These are phyloP conservation scores for Paramecium octaurelia DNA, from an alignment of 73 alveolate species.

Conservation along the genomic window DNA sequence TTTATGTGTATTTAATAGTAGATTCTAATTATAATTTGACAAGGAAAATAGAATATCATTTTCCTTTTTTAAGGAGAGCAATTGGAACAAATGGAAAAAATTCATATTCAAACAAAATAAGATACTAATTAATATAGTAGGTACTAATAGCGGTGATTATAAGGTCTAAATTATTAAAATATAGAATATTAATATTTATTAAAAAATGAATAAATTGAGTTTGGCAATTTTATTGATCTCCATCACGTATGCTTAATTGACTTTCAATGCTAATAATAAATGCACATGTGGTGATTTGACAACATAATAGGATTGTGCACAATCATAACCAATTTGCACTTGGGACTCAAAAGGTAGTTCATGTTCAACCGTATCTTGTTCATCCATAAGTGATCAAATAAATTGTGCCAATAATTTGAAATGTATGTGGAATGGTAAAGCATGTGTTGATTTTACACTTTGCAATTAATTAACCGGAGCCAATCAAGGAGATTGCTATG, in stretches of 20 bases:
- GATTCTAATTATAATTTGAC: no score
- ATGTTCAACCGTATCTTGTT: not conserved
- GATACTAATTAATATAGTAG: not conserved
- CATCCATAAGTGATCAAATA: not conserved
- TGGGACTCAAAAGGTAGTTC: not conserved
- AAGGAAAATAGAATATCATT: no score
- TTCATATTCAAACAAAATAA: not conserved
- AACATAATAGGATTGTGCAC: not conserved
- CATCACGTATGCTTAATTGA: not conserved
- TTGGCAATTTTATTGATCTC: not conserved
- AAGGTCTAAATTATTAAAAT: not conserved
- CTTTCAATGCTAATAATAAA: not conserved
- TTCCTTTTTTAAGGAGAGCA: not conserved
- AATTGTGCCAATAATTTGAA: not conserved
- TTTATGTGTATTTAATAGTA: no score
- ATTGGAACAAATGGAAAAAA: no score
- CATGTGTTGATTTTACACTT: not conserved
- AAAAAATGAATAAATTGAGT: not conserved
- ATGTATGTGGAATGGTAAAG: not conserved
- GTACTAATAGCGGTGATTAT: not conserved
- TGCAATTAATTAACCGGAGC: not conserved
- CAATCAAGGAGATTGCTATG: not conserved
- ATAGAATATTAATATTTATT: not conserved
- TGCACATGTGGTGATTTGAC: not conserved
- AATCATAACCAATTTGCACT: not conserved